Conservation (phyloP, 2,329 filamentous ascomycete species). For the Stachybotrys elegans region DNA sequence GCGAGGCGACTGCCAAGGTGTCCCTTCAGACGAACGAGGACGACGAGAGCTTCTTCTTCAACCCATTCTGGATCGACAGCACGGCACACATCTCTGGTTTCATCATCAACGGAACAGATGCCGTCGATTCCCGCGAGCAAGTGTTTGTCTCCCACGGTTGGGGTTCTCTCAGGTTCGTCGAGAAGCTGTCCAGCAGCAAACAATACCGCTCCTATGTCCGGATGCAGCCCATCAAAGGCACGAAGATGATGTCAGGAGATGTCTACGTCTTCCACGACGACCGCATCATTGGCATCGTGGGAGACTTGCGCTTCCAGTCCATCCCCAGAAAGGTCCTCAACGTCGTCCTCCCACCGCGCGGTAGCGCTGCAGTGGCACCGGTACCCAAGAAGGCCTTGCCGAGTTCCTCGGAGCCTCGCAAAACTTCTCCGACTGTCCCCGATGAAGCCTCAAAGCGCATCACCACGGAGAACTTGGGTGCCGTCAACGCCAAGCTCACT, state of each 20-base stretch:
- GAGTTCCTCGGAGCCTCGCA: neutral
- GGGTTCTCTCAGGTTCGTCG: conserved; percentile 45
- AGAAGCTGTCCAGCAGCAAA: conserved; percentile 39
- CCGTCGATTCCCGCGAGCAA: conserved; percentile 46
- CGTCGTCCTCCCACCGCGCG: neutral
- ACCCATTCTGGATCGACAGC: conserved; percentile 9
- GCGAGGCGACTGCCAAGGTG: neutral
- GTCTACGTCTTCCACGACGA: conserved; percentile 21
- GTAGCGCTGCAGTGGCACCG: no score
- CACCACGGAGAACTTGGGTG: no score
- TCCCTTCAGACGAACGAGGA: neutral
- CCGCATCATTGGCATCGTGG: conserved; percentile 34
- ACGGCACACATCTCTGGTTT: conserved; percentile 34
- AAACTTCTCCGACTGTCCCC: no score
- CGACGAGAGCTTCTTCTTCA: neutral
- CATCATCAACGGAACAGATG: conserved; percentile 52
- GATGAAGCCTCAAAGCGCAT: no score
- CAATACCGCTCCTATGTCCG: conserved; percentile 51
- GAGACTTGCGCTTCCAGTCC: neutral
- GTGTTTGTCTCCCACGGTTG: conserved; percentile 55
- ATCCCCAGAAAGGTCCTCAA: neutral
- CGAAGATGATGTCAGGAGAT: conserved; percentile 9
- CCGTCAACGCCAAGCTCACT: no score
- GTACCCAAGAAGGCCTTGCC: neutral
- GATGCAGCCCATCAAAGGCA: conserved; percentile 45